Evolutionary conservation across 192 early-diverging fungal genomes (phyloP).

Genomic region (Rhizophagus sp.): DNA sequence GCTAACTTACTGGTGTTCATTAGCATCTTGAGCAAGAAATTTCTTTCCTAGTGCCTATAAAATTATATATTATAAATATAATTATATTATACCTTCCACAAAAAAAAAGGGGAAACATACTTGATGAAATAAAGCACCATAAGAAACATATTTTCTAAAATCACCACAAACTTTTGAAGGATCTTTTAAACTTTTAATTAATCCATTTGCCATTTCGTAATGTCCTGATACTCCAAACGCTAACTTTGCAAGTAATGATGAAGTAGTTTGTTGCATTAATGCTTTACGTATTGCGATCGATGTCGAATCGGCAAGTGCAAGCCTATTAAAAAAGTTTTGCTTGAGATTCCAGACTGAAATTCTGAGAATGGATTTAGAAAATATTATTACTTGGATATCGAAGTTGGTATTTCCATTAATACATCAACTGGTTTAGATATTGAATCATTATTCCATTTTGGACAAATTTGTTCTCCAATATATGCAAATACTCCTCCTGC

Average conservation of each 20-base stretch:
- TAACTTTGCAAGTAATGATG: conserved; percentile 54
- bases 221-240: conserved; percentile 57
- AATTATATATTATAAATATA: neutral
- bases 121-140: conserved; percentile 50
- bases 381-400: conserved; percentile 46
- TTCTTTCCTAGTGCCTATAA: conserved; percentile 55
- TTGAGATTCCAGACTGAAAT: neutral
- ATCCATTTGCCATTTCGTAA: conserved; percentile 59
- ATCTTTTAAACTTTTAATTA: conserved; percentile 53
- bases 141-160: conserved; percentile 52
- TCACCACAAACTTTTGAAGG: conserved; percentile 53
- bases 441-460: conserved; percentile 40
- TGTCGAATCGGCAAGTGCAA: conserved; percentile 58
- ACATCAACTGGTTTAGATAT: conserved; percentile 36
- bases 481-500: conserved; percentile 57
- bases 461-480: conserved; percentile 47
- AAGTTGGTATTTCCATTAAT: conserved; percentile 36
- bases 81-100: too few species aligned
- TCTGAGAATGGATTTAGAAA: too few species aligned
- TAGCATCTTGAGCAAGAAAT: conserved; percentile 56
- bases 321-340: conserved; percentile 32
- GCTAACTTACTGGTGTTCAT: conserved; percentile 52
- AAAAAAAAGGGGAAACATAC: conserved; percentile 15
- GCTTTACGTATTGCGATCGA: conserved; percentile 58
- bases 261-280: conserved; percentile 46